Evolutionary conservation across 768 basidiomycete genomes (phyloP).

Genomic region (Psilocybe tampanensis): DNA sequence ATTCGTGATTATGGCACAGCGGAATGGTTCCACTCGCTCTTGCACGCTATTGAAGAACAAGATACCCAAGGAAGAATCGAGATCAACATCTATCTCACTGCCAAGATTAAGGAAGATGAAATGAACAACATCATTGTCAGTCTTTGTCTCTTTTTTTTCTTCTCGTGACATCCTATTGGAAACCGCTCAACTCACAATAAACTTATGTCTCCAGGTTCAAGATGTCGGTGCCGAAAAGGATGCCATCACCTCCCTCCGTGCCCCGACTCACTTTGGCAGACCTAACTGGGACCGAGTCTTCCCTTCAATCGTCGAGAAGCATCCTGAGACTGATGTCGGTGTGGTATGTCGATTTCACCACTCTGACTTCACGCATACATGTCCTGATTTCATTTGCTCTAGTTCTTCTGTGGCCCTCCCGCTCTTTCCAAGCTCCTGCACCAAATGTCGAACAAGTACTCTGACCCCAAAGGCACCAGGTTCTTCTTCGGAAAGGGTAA

Average conservation of each 20-base stretch:
- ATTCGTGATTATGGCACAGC: slow-evolving; percentile 90
- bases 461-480: slow-evolving; percentile 70
- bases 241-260: slow-evolving; percentile 83
- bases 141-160: slow-evolving; percentile 7
- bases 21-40: slow-evolving; percentile 93
- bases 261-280: slow-evolving; percentile 91
- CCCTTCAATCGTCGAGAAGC: slow-evolving; percentile 74
- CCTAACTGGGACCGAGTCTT: slow-evolving; percentile 87
- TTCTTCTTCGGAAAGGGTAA: slow-evolving; percentile 92
- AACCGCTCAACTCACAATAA: no score
- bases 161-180: background rate
- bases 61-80: slow-evolving; percentile 85
- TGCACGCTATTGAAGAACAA: slow-evolving; percentile 93
- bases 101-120: slow-evolving; percentile 89
- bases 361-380: background rate
- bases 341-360: slow-evolving; percentile 61
- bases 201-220: no score
- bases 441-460: slow-evolving; percentile 84
- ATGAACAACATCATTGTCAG: slow-evolving; percentile 89
- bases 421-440: slow-evolving; percentile 74
- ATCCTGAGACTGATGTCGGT: slow-evolving; percentile 87
- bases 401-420: slow-evolving; percentile 89
- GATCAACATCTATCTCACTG: slow-evolving; percentile 93
- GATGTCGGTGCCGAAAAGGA: slow-evolving; percentile 94
- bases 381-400: background rate